Evolutionary conservation across 1,139 yeast species (phyloP).

Genomic region (Blastobotrys illinoisensis): DNA sequence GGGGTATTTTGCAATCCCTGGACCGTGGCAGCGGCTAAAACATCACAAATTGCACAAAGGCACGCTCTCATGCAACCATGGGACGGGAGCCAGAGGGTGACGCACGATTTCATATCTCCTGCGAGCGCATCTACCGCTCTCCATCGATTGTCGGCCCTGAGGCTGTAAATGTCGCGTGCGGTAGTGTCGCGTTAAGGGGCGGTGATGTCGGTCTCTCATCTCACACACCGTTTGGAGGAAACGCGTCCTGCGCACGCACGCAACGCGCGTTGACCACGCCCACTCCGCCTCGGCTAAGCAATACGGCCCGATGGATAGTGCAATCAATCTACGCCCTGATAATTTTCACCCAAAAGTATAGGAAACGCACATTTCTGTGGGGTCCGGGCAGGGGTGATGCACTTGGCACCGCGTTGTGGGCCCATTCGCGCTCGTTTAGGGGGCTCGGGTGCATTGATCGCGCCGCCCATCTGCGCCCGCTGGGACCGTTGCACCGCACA

Average conservation of each 20-base stretch:
- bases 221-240: neutral
- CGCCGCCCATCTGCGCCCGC: too few relatives aligned
- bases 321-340: neutral
- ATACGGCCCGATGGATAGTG: neutral
- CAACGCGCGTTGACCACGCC: neutral
- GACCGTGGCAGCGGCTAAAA: neutral
- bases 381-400: neutral
- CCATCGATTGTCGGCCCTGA: neutral
- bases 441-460: neutral
- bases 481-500: too few relatives aligned
- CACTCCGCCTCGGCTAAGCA: neutral
- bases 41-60: neutral
- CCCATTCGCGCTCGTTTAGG: neutral
- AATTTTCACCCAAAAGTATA: too few relatives aligned
- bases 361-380: neutral
- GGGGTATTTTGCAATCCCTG: neutral
- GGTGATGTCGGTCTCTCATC: neutral
- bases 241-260: neutral
- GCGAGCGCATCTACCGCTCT: neutral
- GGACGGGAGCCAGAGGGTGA: neutral
- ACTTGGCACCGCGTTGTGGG: neutral
- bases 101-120: neutral
- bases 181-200: too few relatives aligned
- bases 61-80: neutral
- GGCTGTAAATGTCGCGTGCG: neutral